These are phyloP conservation scores for Hemerocallis citrina DNA, from an alignment of 106 monocot genomes.

Conservation along the genomic window DNA sequence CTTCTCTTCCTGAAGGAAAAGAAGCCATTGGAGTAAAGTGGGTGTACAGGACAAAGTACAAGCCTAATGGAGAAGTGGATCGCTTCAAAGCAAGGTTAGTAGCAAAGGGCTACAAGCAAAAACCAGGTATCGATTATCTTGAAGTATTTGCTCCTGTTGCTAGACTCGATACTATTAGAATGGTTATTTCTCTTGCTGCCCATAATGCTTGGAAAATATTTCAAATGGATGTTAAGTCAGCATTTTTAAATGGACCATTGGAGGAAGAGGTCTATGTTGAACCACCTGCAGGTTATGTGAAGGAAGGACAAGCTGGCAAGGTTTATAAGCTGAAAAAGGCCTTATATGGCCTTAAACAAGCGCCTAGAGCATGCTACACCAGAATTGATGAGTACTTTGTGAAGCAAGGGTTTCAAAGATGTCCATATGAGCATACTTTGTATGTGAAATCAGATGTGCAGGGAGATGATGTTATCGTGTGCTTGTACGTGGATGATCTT, in stretches of 20 bases:
- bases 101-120: constrained; percentile 1
- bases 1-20: background rate
- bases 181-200: background rate
- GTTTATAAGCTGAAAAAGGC: background rate
- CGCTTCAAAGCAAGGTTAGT: background rate
- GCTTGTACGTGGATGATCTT: constrained; percentile 3
- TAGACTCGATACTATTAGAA: background rate
- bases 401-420: background rate
- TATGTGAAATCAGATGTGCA: background rate
- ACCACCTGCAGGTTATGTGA: background rate
- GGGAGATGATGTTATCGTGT: background rate
- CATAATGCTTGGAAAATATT: constrained; percentile 2
- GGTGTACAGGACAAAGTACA: background rate
- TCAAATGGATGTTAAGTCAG: constrained; percentile 6
- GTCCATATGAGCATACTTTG: constrained; percentile 3
- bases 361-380: constrained; percentile 4
- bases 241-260: background rate
- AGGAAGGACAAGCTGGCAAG: background rate
- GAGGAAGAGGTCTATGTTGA: background rate
- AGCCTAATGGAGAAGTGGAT: background rate
- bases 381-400: background rate
- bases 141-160: background rate
- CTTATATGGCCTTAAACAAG: background rate
- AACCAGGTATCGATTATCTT: background rate
- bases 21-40: constrained; percentile 1